phyloP scores from a whole-genome alignment of 805 yeast species.

The Candida awuae region DNA sequence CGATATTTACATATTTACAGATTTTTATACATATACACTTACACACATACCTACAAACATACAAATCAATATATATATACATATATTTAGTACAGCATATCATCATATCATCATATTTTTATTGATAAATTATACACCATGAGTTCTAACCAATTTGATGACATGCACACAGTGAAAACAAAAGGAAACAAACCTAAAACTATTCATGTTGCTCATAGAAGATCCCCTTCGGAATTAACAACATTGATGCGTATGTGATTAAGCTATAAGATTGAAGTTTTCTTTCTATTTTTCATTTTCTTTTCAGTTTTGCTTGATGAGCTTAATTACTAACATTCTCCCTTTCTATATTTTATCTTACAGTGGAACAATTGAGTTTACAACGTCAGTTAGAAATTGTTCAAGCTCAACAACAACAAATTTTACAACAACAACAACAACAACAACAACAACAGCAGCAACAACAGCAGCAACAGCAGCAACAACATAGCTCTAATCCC shows the following conservation, averaged over 20 bases:
- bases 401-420: conserved; percentile 87
- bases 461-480: conserved; percentile 24
- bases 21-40: too few species aligned
- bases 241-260: conserved; percentile 62
- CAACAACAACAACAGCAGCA: conserved; percentile 34
- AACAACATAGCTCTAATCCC: conserved; percentile 18
- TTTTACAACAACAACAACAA: conserved; percentile 62
- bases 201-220: conserved; percentile 91
- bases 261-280: too few species aligned
- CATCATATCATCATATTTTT: too few species aligned
- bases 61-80: too few species aligned
- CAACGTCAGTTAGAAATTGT: conserved; percentile 90
- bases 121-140: too few species aligned
- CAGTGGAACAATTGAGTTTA: conserved; percentile 74
- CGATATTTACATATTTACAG: too few species aligned
- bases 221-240: conserved; percentile 93
- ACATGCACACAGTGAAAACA: conserved; percentile 26
- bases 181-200: conserved; percentile 40
- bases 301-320: not conserved
- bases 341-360: not conserved
- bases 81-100: too few species aligned
- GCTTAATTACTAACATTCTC: conserved; percentile 5
- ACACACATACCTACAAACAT: too few species aligned
- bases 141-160: conserved; percentile 1
- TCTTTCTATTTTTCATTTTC: not conserved